phyloP scores from a whole-genome alignment of 75 land plant species.

The Sequoiadendron giganteum region DNA sequence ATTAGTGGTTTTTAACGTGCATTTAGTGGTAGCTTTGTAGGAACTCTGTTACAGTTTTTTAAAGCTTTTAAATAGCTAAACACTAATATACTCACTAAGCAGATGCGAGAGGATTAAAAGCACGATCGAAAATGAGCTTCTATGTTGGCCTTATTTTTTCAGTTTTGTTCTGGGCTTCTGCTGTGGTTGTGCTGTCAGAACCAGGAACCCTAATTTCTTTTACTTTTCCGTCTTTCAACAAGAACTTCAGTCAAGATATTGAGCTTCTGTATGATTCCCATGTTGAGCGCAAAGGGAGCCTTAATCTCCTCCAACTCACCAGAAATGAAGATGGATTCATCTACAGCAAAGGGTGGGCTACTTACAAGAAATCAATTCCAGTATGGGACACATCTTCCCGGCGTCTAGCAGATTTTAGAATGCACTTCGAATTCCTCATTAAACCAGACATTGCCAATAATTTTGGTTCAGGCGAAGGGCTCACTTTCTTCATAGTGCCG shows the following conservation, averaged over 20 bases:
- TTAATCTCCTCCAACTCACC: not conserved
- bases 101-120: not conserved
- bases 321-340: not conserved
- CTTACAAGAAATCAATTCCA: slow-evolving; percentile 3
- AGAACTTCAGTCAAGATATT: not conserved
- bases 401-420: slow-evolving; percentile 19
- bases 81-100: too few relatives aligned
- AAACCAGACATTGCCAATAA: not conserved
- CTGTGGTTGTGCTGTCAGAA: not conserved
- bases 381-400: slow-evolving; percentile 12
- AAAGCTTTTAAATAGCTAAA: not conserved
- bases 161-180: not conserved
- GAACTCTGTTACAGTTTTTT: too few relatives aligned
- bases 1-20: too few relatives aligned
- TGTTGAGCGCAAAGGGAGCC: not conserved
- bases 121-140: not conserved
- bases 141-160: not conserved
- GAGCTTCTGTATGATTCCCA: not conserved
- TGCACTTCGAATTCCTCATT: slow-evolving; percentile 37
- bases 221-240: not conserved
- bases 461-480: slow-evolving; percentile 26
- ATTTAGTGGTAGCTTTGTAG: too few relatives aligned
- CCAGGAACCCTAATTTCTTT: not conserved
- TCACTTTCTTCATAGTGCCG: slow-evolving; percentile 39
- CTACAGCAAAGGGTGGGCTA: slow-evolving; percentile 11